Base-by-base conservation (phyloP, 2,329 filamentous ascomycete species). In the Arachnomyces sp. region DNA sequence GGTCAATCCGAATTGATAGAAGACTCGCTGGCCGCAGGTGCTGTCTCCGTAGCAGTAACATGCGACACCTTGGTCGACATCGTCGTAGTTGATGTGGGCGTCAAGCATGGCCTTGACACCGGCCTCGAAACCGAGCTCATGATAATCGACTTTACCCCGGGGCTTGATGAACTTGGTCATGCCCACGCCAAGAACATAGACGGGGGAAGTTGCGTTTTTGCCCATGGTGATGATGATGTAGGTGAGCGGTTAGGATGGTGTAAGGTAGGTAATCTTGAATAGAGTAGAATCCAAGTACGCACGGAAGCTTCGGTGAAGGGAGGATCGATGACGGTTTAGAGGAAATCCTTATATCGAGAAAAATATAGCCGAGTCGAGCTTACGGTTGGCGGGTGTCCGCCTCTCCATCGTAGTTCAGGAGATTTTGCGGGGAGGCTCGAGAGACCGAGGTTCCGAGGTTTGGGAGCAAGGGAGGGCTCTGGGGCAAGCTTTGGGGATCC, bases 101-200 rank as follows among this genome's bases (percentile, higher is more conserved):
- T 79, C 76, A 13, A 81, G 66, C 73, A 93, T 79, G 36, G 87
- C 87, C 65, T 94, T 94, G 60, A 92, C 73, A 51, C 87, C 87
- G 8, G 88, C 88, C 65, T 95, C 89, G 63, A 89, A 95, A 42
- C 89, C 89, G 16, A 95, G 79, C 60, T 94, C 89, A 6, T 87
- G 87, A 68, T 95, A 95, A 69, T 94, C 88, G 49, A 94, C 84
- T 62, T 90, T 90, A 60, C 87, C 86, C 42, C 89, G 79, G 31
- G 89, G 89, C 72, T 95, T 95, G 77, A 95, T 90, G 76, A 96
- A 96, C 68, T 94, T 94, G 68, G 90, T 96, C 86, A 96, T 92
- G 70, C 90, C 90, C 53, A 96, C 92, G 71, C 90, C 90, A 45
- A 96, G 79, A 59, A 96, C 85, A 73, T 96, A 96, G 72, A 74